Conservation (phyloP, 345 rosid species). For the Aquilaria malaccensis region DNA sequence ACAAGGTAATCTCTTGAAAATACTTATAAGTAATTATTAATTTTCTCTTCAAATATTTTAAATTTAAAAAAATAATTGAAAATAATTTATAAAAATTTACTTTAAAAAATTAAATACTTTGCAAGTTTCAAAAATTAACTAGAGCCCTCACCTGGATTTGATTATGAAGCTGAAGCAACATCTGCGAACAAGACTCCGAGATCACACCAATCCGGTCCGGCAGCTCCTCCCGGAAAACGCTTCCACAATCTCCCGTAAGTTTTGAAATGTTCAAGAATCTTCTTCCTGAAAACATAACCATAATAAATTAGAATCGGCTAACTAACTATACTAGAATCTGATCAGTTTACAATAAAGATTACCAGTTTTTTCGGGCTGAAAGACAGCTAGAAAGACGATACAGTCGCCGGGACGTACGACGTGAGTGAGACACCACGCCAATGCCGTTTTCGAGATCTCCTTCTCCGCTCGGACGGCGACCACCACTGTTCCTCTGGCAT, state of each 20-base stretch:
- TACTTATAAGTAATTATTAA: too few relatives aligned
- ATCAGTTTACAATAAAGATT: not conserved
- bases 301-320: too few relatives aligned
- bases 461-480: constrained; percentile 65
- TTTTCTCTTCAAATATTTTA: too few relatives aligned
- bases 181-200: constrained; percentile 62
- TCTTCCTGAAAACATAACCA: constrained; percentile 25
- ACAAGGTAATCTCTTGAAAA: too few relatives aligned
- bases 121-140: too few relatives aligned
- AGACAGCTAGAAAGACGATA: constrained; percentile 53
- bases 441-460: constrained; percentile 50
- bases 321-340: too few relatives aligned
- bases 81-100: too few relatives aligned
- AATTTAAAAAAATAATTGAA: not conserved
- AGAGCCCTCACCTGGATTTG: constrained; percentile 39
- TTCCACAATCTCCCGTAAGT: constrained; percentile 38
- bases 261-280: constrained; percentile 60
- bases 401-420: constrained; percentile 62
- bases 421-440: constrained; percentile 72
- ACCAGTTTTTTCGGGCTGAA: constrained; percentile 35
- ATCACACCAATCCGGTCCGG: constrained; percentile 41
- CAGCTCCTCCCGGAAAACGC: constrained; percentile 23
- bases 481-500: constrained; percentile 32
- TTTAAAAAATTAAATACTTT: not conserved
- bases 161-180: constrained; percentile 62